phyloP scores from a whole-genome alignment of 805 yeast species.

The Yarrowia porcina region DNA sequence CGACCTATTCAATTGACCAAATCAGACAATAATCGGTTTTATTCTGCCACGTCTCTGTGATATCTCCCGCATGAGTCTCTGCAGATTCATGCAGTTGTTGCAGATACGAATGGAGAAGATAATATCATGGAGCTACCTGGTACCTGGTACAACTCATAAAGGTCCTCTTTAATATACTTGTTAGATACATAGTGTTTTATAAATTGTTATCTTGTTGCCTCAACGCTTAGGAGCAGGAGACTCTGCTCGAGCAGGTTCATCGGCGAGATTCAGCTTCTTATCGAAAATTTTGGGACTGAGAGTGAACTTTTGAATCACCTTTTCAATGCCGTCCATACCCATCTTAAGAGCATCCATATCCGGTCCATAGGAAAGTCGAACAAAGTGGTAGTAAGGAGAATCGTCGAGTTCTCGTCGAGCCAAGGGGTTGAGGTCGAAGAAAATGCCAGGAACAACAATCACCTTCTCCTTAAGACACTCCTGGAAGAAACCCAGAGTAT shows the following conservation, averaged over 20 bases:
- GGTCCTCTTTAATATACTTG: too few species aligned
- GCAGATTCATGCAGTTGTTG: background rate
- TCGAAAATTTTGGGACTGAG: background rate
- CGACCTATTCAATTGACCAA: background rate
- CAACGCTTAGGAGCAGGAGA: conserved; percentile 16
- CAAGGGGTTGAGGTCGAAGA: conserved; percentile 57
- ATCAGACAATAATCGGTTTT: background rate
- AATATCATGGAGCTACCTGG: too few species aligned
- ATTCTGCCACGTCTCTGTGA: background rate
- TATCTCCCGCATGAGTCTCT: background rate
- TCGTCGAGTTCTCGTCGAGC: conserved; percentile 49
- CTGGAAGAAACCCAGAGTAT: conserved; percentile 61
- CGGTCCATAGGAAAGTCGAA: conserved; percentile 60
- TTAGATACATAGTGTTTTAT: background rate
- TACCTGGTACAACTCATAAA: too few species aligned
- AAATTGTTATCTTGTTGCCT: background rate
- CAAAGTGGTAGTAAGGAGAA: conserved; percentile 57
- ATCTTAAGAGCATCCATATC: conserved; percentile 48
- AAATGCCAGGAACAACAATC: conserved; percentile 61
- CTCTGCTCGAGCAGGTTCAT: conserved; percentile 19
- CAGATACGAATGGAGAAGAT: background rate
- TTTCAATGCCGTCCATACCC: conserved; percentile 62
- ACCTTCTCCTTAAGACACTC: conserved; percentile 59
- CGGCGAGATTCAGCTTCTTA: background rate
- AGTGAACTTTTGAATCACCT: conserved; percentile 37